Evolutionary conservation across 306 rosid species (phyloP), one percentile per base, ranked within the genome.

Genomic region (Mimosa pudica): DNA sequence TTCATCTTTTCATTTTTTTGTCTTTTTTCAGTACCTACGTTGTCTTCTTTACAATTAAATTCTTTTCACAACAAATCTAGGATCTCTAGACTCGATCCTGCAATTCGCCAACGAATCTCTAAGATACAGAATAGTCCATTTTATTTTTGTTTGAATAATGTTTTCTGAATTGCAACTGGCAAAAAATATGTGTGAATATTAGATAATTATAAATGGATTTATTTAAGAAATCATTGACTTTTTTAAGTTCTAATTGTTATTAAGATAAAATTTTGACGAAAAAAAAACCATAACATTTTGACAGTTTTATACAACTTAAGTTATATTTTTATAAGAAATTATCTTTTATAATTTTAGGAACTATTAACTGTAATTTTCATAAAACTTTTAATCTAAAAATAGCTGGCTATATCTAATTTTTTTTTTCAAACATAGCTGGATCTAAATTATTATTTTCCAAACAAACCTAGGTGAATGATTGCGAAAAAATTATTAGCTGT

Each of bases 51-150:
- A 1, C 2, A 0, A 17, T n/a, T 55, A 55, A 55, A n/a, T 17
- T n/a, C 4, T 55, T 24, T 8, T 8, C 11, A 12, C 80, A 68
- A 77, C 65, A 73, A 67, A 52, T 71, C 79, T 86, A 73, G 6
- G 17, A 63, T 62, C 61, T 73, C 45, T 76, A 66, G 24, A 65
- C 55, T 80, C 46, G 30, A 48, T 76, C 68, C 67, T 57, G 41
- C 82, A 38, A 38, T 82, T 77, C 49, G 51, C 74, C 44, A 20
- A 33, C 46, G 55, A 67, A 48, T 12, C 61, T 36, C 5, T 33
- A 12, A 10, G 8, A 33, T 62, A 9, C 14, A 24, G 12, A 3
- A 20, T 20, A 60, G 4, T 24, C 36, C 14, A 24, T 60, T 58
- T 63, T 57, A n/a, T 57, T 20, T 9, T 8, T 55, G 12, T 49